A percentile compares a stretch with the other conserved stretches of the same genome.
Conservation (phyloP, 1,139 yeast genomes). For the Meyerozyma elateridarum region DNA sequence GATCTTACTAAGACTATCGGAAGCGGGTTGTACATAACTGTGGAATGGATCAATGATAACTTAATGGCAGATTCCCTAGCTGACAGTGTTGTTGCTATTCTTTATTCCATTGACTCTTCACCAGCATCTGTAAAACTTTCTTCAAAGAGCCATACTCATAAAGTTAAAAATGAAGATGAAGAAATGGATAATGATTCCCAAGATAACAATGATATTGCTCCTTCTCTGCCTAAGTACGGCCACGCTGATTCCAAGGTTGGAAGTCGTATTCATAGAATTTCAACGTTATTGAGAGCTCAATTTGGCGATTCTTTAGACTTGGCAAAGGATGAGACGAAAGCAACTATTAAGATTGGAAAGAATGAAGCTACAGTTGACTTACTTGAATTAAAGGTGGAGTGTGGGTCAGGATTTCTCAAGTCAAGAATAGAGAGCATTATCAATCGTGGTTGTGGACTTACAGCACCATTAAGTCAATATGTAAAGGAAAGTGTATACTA, state of each 20-base stretch:
- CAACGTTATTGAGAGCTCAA: conserved; percentile 68
- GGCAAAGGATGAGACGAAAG: conserved; percentile 37
- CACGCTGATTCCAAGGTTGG: conserved; percentile 36
- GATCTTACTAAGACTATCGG: conserved; percentile 38
- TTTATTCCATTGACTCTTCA: conserved; percentile 87
- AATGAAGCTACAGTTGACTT: conserved; percentile 69
- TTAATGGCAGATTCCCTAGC: conserved; percentile 87
- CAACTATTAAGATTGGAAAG: conserved; percentile 64
- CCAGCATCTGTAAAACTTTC: conserved; percentile 92
- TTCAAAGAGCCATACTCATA: conserved; percentile 52
- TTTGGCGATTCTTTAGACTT: conserved; percentile 71
- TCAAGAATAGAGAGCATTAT: conserved; percentile 82
- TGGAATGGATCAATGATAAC: conserved; percentile 90
- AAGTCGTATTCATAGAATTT: conserved; percentile 59
- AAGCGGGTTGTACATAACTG: conserved; percentile 45
- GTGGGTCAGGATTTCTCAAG: conserved; percentile 70
- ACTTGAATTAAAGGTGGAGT: conserved; percentile 60
- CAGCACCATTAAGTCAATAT: conserved; percentile 63
- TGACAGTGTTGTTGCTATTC: conserved; percentile 85
- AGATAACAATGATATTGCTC: conserved; percentile 11
- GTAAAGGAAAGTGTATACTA: conserved; percentile 14
- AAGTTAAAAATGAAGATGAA: conserved; percentile 13
- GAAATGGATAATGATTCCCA: conserved; percentile 10
- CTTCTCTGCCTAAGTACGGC: conserved; percentile 19
- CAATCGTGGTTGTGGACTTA: conserved; percentile 70